A percentile compares a stretch with the other conserved stretches of the same genome.
Conservation (phyloP, 2,329 filamentous ascomycete genomes). For the Stagonosporopsis cucurbitacearum region DNA sequence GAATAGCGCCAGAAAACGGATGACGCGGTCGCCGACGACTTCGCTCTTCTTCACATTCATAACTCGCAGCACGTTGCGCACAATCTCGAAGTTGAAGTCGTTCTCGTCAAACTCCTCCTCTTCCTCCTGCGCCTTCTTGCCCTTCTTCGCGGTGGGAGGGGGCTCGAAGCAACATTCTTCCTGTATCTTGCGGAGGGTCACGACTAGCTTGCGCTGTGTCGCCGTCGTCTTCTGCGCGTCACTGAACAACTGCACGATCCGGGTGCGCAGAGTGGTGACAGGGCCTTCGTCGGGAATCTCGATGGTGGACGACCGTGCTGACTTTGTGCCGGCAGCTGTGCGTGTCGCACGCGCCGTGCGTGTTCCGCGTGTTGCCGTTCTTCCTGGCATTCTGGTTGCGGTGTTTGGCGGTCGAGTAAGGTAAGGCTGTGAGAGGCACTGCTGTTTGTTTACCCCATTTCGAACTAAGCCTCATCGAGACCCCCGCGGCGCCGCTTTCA, state of each 20-base stretch:
- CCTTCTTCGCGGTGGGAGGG: constrained; percentile 56
- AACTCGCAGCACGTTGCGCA: constrained; percentile 79
- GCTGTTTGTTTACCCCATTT: constrained; percentile 10
- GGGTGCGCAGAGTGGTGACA: constrained; percentile 72
- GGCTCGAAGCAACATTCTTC: constrained; percentile 75
- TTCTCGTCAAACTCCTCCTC: constrained; percentile 76
- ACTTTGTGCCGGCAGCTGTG: constrained; percentile 50
- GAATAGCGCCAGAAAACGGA: constrained; percentile 89
- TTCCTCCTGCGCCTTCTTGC: constrained; percentile 50
- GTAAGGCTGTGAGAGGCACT: no score
- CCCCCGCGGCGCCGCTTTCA: constrained; percentile 2
- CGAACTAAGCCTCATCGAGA: not conserved
- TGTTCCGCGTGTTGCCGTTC: constrained; percentile 53
- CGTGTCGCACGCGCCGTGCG: constrained; percentile 50
- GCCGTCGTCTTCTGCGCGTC: constrained; percentile 85
- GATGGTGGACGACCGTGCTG: constrained; percentile 53
- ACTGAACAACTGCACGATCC: constrained; percentile 66
- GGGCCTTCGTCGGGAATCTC: constrained; percentile 74
- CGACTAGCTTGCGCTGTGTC: constrained; percentile 85
- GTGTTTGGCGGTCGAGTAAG: not conserved
- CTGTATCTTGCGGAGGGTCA: constrained; percentile 88
- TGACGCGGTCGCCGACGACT: constrained; percentile 80
- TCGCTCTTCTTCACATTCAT: constrained; percentile 93
- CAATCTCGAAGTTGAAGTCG: constrained; percentile 86
- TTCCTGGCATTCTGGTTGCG: constrained; percentile 53